Base-by-base conservation (phyloP, 192 early-diverging fungal genomes). In the Chytriomyces sp. region DNA sequence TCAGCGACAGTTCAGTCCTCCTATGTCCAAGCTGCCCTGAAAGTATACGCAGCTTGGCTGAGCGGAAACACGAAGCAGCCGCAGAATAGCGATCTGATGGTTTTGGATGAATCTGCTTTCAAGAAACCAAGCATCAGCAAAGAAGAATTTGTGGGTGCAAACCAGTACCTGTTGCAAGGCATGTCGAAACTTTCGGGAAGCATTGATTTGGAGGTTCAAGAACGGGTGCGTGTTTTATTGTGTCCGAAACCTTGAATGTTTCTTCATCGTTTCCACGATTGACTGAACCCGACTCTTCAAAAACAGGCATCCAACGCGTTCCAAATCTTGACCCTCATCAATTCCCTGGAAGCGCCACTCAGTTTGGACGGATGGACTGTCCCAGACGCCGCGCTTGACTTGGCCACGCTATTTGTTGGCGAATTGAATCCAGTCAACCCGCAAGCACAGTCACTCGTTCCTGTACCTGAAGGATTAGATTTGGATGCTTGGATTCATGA, bases 401-500 rank as follows among this genome's bases (percentile, higher is more conserved):
- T 77, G 26, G 10, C 28, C 13, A 47, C 45, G n/a, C 74, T 82
- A 45, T 96, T 93, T 69, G 86, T 81, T 8, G 94, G 92, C 64
- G 97, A 95, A 50, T 85, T 98, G 16, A 97, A 95, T 65, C 96
- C 96, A 0, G 94, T 98, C 0, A 94, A 94, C 13, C 86, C 91
- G 4, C 93, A 92, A 50, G 97, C 97, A 0, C 97, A 98, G 82
- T 88, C 86, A 71, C 92, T 93, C 77, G 95, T 98, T 3, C 93
- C 94, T 18, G 81, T 97, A 4, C 95, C 95, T 7, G 92, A 94
- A 7, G 94, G 91, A 8, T 78, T 98, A 50, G 93, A 96, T 79
- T 81, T 97, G 28, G 94, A 96, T 67, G 75, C 88, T 7, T 91
- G 89, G 91, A 94, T 96, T 64, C 86, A 89, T 71, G 90, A 91